A percentile compares a stretch with the other conserved stretches of the same genome.
These are phyloP conservation scores for Herpetomonas muscarum DNA, from an alignment of 208 protist genomes.

Conservation along the genomic window DNA sequence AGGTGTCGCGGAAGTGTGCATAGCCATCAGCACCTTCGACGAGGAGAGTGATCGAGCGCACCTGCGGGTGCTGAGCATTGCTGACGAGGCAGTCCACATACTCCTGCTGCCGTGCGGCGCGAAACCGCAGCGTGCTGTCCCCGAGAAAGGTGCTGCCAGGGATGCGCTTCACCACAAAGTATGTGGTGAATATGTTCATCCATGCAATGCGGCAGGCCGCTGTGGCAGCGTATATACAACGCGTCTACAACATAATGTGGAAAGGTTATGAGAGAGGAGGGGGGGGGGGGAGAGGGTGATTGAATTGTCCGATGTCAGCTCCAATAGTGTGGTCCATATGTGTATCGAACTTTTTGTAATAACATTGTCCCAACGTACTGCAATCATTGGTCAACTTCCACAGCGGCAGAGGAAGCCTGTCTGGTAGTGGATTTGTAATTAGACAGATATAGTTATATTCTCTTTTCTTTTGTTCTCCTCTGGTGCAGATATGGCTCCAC, in stretches of 20 bases:
- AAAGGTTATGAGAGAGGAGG: neutral
- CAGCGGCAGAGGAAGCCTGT: no score
- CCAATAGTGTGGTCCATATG: no score
- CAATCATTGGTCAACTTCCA: no score
- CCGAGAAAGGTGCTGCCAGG: slow-evolving; percentile 51
- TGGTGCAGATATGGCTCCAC: no score
- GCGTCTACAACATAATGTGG: neutral
- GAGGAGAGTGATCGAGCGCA: slow-evolving; percentile 49
- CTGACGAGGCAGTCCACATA: slow-evolving; percentile 59
- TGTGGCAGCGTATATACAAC: neutral
- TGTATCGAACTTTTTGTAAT: no score
- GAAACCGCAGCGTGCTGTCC: slow-evolving; percentile 27
- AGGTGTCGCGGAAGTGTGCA: slow-evolving; percentile 31
- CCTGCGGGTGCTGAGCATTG: slow-evolving; percentile 49
- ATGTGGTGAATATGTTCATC: slow-evolving; percentile 82
- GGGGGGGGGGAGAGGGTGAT: no score
- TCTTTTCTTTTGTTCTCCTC: no score
- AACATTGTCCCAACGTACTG: no score
- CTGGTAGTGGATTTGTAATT: no score
- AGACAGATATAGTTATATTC: no score
- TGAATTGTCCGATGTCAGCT: no score
- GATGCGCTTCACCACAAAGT: slow-evolving; percentile 69
- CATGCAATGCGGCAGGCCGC: neutral
- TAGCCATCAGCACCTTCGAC: slow-evolving; percentile 65
- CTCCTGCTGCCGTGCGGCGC: slow-evolving; percentile 47